Conservation (phyloP, 1,139 yeast species). For the Yamadazyma trypodendri region DNA sequence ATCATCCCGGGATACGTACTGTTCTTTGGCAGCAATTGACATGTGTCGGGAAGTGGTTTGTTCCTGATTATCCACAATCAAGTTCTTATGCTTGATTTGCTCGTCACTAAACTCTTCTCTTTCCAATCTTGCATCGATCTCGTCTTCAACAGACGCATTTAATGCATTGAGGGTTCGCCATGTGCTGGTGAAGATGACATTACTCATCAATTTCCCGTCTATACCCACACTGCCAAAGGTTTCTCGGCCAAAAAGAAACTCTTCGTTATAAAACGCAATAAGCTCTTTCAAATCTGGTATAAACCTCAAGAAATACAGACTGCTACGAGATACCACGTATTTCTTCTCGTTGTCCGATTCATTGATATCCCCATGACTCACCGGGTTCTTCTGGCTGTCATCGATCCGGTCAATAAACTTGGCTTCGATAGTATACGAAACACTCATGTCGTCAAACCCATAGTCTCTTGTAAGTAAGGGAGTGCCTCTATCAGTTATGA, state of each 20-base stretch:
- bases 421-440: constrained; percentile 45
- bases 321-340: constrained; percentile 37
- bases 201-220: constrained; percentile 34
- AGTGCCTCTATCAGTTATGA: constrained; percentile 38
- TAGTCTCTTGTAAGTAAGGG: constrained; percentile 45
- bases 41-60: constrained; percentile 9
- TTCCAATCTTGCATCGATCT: constrained; percentile 33
- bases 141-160: constrained; percentile 33
- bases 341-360: constrained; percentile 32
- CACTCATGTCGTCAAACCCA: constrained; percentile 40
- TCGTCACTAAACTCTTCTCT: constrained; percentile 27
- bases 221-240: constrained; percentile 32
- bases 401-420: constrained; percentile 40
- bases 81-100: constrained; percentile 36
- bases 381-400: constrained; percentile 24
- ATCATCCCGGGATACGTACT: constrained; percentile 9
- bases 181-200: constrained; percentile 26
- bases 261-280: constrained; percentile 28
- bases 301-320: constrained; percentile 41
- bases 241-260: constrained; percentile 24
- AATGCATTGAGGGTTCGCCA: constrained; percentile 34
- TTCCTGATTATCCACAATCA: constrained; percentile 17
- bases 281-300: constrained; percentile 39
- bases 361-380: constrained; percentile 40
- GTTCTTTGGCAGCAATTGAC: constrained; percentile 14